These are phyloP conservation scores for Cystobasidium tubakii DNA, from an alignment of 768 basidiomycete species.

Conservation along the genomic window DNA sequence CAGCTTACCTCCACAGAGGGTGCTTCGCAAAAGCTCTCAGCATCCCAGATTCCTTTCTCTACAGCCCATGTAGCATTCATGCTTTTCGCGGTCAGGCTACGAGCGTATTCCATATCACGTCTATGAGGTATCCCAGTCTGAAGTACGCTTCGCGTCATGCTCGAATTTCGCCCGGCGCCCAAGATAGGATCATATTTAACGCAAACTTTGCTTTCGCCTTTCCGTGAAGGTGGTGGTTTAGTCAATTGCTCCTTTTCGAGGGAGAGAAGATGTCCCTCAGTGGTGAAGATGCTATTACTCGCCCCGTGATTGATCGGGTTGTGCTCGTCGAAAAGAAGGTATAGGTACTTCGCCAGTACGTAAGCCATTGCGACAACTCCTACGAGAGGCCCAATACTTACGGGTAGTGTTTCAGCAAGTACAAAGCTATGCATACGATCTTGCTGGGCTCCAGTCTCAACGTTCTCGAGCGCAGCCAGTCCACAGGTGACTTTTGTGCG, in stretches of 20 bases:
- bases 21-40: slow-evolving; percentile 68
- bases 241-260: slow-evolving; percentile 58
- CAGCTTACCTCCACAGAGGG: slow-evolving; percentile 56
- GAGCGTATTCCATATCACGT: slow-evolving; percentile 72
- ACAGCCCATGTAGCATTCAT: slow-evolving; percentile 54
- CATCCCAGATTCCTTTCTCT: slow-evolving; percentile 56
- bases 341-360: slow-evolving; percentile 1
- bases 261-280: slow-evolving; percentile 83
- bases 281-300: slow-evolving; percentile 85
- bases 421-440: slow-evolving; percentile 95
- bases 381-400: neutral
- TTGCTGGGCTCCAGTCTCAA: slow-evolving; percentile 56
- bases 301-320: slow-evolving; percentile 68
- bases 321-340: slow-evolving; percentile 55
- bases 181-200: slow-evolving; percentile 57
- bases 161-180: slow-evolving; percentile 40
- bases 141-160: slow-evolving; percentile 41
- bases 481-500: slow-evolving; percentile 81
- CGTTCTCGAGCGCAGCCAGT: slow-evolving; percentile 70
- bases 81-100: slow-evolving; percentile 61
- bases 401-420: slow-evolving; percentile 37
- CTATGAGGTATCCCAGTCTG: slow-evolving; percentile 49
- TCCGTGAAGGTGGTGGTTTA: neutral
- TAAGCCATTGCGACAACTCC: neutral
- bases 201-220: slow-evolving; percentile 53